A percentile compares a stretch with the other conserved stretches of the same genome.
Evolutionary conservation across 1,139 yeast genomes (phyloP).

Genomic region (Taphrina deformans): DNA sequence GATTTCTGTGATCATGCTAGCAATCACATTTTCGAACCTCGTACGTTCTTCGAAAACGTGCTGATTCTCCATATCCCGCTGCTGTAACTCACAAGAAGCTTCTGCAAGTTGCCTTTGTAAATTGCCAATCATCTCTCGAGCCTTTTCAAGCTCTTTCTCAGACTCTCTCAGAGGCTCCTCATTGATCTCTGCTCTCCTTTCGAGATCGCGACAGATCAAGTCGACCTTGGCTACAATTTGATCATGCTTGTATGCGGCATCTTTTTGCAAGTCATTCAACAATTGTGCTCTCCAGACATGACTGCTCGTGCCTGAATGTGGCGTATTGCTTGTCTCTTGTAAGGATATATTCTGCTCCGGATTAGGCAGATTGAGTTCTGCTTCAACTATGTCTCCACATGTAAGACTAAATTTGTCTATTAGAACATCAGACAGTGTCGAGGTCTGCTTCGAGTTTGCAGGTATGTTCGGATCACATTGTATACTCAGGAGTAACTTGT

Average conservation of each 20-base stretch:
- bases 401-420: not conserved
- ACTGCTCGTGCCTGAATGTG: slow-evolving; percentile 11
- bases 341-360: not conserved
- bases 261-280: slow-evolving; percentile 11
- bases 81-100: slow-evolving; percentile 5
- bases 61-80: slow-evolving; percentile 1
- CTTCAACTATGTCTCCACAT: not conserved
- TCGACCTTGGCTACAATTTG: slow-evolving; percentile 3
- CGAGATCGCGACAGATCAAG: slow-evolving; percentile 23
- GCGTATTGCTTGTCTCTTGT: slow-evolving; percentile 21
- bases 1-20: not conserved
- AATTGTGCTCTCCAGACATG: slow-evolving; percentile 13
- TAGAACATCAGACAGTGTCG: not conserved
- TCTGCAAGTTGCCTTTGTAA: not conserved
- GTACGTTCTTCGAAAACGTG: slow-evolving; percentile 6
- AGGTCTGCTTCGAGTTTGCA: not conserved
- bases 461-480: not conserved
- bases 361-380: not conserved
- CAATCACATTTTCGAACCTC: not conserved
- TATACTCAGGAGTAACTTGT: not conserved
- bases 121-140: not conserved
- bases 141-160: not conserved
- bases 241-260: slow-evolving; percentile 17
- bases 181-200: slow-evolving; percentile 6
- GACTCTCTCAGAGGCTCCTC: slow-evolving; percentile 13